Conservation (phyloP, 163 green algal species). For the Prototheca wickerhamii region DNA sequence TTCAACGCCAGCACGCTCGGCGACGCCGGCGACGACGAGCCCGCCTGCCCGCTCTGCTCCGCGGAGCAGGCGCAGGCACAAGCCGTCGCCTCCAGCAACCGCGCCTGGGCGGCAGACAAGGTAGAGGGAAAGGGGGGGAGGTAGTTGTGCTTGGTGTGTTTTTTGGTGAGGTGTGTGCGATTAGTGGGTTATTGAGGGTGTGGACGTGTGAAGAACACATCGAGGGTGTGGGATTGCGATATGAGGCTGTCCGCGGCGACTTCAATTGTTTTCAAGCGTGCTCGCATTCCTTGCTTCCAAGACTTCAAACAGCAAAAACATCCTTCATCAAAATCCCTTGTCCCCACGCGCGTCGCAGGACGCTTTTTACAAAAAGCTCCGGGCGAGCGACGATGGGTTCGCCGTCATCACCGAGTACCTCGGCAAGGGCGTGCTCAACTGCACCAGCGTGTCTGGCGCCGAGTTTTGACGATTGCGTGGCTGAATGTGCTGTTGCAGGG, state of each 20-base stretch:
- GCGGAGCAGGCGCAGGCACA: constrained; percentile 44
- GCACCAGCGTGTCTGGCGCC: constrained; percentile 18
- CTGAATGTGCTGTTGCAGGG: background rate
- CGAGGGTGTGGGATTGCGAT: too few relatives aligned
- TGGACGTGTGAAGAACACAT: too few relatives aligned
- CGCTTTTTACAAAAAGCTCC: constrained; percentile 86
- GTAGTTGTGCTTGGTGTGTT: too few relatives aligned
- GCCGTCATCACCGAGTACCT: constrained; percentile 81
- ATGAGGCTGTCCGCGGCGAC: too few relatives aligned
- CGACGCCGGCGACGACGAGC: constrained; percentile 40
- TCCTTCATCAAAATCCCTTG: too few relatives aligned
- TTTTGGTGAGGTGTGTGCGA: too few relatives aligned
- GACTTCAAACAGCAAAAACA: too few relatives aligned
- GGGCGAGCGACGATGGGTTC: constrained; percentile 71
- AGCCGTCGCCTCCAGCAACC: constrained; percentile 38
- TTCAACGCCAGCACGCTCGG: constrained; percentile 79
- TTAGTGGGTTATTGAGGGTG: too few relatives aligned
- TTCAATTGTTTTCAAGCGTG: too few relatives aligned
- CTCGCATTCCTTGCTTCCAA: too few relatives aligned
- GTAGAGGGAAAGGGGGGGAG: too few relatives aligned
- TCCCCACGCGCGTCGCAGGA: constrained; percentile 67
- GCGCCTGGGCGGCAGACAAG: constrained; percentile 34
- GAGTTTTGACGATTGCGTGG: background rate
- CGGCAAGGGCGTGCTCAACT: constrained; percentile 73
- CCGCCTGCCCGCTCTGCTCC: constrained; percentile 83